Conservation (phyloP, 2,329 filamentous ascomycete genomes). For the Calonectria honghensis region DNA sequence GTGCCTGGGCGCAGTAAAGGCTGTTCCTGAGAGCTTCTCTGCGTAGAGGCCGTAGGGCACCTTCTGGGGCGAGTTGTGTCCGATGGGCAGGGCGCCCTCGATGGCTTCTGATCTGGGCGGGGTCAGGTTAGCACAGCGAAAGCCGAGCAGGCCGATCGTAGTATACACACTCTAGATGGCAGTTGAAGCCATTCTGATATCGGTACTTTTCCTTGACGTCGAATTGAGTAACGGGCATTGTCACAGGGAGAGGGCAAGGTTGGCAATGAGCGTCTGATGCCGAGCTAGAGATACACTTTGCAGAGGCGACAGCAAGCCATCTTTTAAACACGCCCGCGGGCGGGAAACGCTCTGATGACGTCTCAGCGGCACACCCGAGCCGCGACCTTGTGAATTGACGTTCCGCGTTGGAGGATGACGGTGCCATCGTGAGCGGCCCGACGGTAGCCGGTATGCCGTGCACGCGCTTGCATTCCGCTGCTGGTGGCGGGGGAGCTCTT, state of each 20-base stretch:
- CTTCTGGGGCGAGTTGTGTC: slow-evolving; percentile 88
- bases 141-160: not conserved
- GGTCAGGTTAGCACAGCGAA: slow-evolving; percentile 26
- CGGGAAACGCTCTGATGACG: slow-evolving; percentile 49
- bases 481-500: slow-evolving; percentile 18
- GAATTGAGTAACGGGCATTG: slow-evolving; percentile 72
- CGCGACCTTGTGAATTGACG: slow-evolving; percentile 43
- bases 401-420: slow-evolving; percentile 51
- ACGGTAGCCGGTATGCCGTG: slow-evolving; percentile 54
- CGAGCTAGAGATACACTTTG: slow-evolving; percentile 25
- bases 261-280: slow-evolving; percentile 34
- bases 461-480: slow-evolving; percentile 52
- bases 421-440: slow-evolving; percentile 50
- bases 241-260: slow-evolving; percentile 39
- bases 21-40: slow-evolving; percentile 84
- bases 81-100: slow-evolving; percentile 82
- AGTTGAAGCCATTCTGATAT: slow-evolving; percentile 87
- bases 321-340: slow-evolving; percentile 50
- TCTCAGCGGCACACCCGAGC: slow-evolving; percentile 48
- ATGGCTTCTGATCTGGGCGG: slow-evolving; percentile 82
- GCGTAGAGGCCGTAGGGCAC: slow-evolving; percentile 86
- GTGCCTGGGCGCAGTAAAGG: slow-evolving; percentile 81
- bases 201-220: slow-evolving; percentile 75
- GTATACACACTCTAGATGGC: slow-evolving; percentile 81
- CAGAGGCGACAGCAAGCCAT: slow-evolving; percentile 41